A percentile compares a stretch with the other conserved stretches of the same genome.
These are phyloP conservation scores for Fusarium sp. DNA, from an alignment of 2,329 filamentous ascomycete genomes.

Conservation along the genomic window DNA sequence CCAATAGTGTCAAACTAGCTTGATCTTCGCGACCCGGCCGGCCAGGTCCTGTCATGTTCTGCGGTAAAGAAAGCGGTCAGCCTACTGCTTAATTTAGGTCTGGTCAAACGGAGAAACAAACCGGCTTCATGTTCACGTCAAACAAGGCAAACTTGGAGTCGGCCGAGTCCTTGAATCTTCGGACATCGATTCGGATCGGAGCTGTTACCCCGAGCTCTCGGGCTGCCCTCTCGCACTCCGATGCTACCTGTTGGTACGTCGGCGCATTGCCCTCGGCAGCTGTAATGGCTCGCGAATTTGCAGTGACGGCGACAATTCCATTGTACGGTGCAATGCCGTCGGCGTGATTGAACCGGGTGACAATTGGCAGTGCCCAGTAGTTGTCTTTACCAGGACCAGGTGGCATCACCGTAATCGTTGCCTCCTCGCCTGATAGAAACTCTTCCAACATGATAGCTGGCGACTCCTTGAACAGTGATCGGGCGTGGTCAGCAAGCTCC, in stretches of 20 bases:
- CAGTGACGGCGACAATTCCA: constrained; percentile 32
- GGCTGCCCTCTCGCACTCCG: constrained; percentile 56
- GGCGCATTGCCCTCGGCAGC: constrained; percentile 35
- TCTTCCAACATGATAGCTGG: constrained; percentile 58
- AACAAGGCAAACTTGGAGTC: constrained; percentile 58
- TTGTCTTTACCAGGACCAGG: constrained; percentile 47
- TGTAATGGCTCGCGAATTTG: constrained; percentile 57
- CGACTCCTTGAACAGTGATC: constrained; percentile 18
- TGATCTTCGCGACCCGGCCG: constrained; percentile 33
- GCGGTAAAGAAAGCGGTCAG: constrained; percentile 11
- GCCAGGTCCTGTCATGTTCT: constrained; percentile 36
- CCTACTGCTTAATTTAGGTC: neutral
- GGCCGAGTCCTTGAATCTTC: constrained; percentile 48
- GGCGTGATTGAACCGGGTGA: constrained; percentile 33
- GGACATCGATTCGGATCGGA: constrained; percentile 60
- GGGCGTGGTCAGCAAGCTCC: constrained; percentile 20
- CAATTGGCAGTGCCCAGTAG: constrained; percentile 57
- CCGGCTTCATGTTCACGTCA: constrained; percentile 65
- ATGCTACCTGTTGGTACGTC: constrained; percentile 43
- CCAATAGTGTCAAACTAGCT: constrained; percentile 33
- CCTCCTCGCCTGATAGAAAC: constrained; percentile 61
- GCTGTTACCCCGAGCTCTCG: constrained; percentile 54
- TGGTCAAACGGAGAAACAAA: constrained; percentile 43
- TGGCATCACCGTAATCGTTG: constrained; percentile 64
- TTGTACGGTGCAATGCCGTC: constrained; percentile 36